Percentiles rank a stretch among this genome's conserved stretches.
Conservation (phyloP, 352 stramenopile species). For the Lagenidium sp. region DNA sequence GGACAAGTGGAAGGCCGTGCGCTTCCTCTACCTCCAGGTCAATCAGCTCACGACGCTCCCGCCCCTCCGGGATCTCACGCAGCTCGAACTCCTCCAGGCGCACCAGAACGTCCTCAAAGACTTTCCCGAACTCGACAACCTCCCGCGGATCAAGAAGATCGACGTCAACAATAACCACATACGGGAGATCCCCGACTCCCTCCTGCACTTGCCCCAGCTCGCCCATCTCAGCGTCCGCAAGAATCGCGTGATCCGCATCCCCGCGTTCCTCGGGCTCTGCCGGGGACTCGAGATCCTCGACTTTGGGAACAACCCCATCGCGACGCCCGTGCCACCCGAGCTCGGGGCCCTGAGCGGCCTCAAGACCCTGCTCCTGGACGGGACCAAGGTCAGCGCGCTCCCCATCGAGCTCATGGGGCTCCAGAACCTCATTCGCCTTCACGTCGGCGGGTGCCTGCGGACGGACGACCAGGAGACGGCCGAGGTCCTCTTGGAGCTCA, state of each 20-base stretch:
- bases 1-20: constrained; percentile 43
- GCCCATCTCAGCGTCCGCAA: constrained; percentile 56
- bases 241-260: constrained; percentile 44
- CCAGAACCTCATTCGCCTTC: constrained; percentile 33
- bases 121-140: constrained; percentile 51
- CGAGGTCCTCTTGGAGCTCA: constrained; percentile 48
- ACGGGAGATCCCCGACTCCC: constrained; percentile 24
- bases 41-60: constrained; percentile 41
- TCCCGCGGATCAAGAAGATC: constrained; percentile 61
- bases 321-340: constrained; percentile 24
- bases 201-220: constrained; percentile 50
- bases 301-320: constrained; percentile 51
- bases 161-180: constrained; percentile 74
- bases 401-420: constrained; percentile 60
- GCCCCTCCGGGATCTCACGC: constrained; percentile 31
- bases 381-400: constrained; percentile 31
- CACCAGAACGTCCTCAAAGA: constrained; percentile 52
- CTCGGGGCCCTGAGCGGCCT: constrained; percentile 37
- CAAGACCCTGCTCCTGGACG: constrained; percentile 61
- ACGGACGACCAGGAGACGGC: constrained; percentile 65
- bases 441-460: constrained; percentile 37
- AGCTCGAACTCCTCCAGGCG: constrained; percentile 48
- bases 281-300: constrained; percentile 60
- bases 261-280: constrained; percentile 31
- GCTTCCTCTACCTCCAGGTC: constrained; percentile 42